Conservation (phyloP, 352 stramenopile species). For the Blastocystis sp. region DNA sequence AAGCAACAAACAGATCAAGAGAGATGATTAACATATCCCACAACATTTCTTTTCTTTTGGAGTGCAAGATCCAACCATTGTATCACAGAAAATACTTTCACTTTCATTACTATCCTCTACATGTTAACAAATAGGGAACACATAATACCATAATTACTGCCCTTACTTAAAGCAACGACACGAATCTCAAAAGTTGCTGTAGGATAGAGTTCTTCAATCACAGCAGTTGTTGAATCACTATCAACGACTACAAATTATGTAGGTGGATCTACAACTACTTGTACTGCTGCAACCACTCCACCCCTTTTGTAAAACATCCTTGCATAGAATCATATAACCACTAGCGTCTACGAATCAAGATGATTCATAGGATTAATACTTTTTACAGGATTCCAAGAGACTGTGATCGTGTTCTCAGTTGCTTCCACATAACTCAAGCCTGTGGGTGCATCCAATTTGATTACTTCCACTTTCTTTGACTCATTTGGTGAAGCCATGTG, state of each 20-base stretch:
- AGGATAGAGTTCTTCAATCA: constrained; percentile 8
- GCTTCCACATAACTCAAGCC: not conserved
- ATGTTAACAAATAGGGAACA: not conserved
- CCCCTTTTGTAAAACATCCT: constrained; percentile 30
- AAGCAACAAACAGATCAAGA: not conserved
- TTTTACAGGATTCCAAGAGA: constrained; percentile 20
- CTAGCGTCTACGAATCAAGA: constrained; percentile 11
- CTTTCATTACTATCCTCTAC: constrained; percentile 47
- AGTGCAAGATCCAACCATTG: constrained; percentile 29
- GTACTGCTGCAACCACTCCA: constrained; percentile 13
- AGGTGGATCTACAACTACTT: not conserved
- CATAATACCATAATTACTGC: not conserved
- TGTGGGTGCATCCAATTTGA: constrained; percentile 34
- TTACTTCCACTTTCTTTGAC: not conserved
- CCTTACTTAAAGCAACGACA: not conserved
- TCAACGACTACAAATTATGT: not conserved
- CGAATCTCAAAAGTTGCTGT: constrained; percentile 36
- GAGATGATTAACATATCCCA: constrained; percentile 5
- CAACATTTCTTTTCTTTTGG: constrained; percentile 33
- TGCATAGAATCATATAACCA: constrained; percentile 55
- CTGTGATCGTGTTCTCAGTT: not conserved
- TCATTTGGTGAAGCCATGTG: not conserved
- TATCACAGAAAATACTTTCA: constrained; percentile 28
- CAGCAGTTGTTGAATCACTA: not conserved
- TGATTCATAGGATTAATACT: not conserved